These are phyloP conservation scores for Cystoderma amianthinum DNA, from an alignment of 768 basidiomycete genomes.

Conservation along the genomic window DNA sequence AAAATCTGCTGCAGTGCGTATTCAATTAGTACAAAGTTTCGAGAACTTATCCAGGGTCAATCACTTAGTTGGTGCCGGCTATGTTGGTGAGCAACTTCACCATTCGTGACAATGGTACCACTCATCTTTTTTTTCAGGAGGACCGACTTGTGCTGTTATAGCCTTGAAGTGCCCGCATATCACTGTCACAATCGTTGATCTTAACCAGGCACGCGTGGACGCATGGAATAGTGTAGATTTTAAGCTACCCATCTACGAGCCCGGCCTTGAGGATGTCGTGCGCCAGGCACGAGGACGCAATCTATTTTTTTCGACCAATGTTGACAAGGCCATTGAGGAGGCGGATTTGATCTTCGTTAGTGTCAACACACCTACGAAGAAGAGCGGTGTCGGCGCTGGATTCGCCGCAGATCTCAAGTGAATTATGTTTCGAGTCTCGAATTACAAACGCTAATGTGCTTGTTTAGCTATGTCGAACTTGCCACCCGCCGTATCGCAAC, in stretches of 20 bases:
- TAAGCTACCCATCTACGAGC: constrained; percentile 93
- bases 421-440: constrained; percentile 21
- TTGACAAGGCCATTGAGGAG: constrained; percentile 87
- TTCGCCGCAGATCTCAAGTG: constrained; percentile 98
- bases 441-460: constrained; percentile 4
- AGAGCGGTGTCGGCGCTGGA: constrained; percentile 94
- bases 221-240: constrained; percentile 93
- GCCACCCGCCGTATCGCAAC: constrained; percentile 95
- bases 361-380: constrained; percentile 99
- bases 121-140: constrained; percentile 43
- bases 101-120: constrained; percentile 4
- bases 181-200: constrained; percentile 94
- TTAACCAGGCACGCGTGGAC: constrained; percentile 90
- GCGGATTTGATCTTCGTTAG: constrained; percentile 98
- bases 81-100: constrained; percentile 62
- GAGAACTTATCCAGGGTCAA: constrained; percentile 4
- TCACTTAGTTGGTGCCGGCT: constrained; percentile 75
- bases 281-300: constrained; percentile 85
- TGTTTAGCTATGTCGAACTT: constrained; percentile 84
- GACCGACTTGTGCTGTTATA: constrained; percentile 93
- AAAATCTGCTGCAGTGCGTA: constrained; percentile 81
- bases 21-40: neutral
- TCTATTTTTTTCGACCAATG: constrained; percentile 94
- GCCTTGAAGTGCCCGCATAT: constrained; percentile 91
- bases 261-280: constrained; percentile 90